phyloP scores from a whole-genome alignment of 495 filamentous ascomycete genomes.

The Pyronema omphalodes region DNA sequence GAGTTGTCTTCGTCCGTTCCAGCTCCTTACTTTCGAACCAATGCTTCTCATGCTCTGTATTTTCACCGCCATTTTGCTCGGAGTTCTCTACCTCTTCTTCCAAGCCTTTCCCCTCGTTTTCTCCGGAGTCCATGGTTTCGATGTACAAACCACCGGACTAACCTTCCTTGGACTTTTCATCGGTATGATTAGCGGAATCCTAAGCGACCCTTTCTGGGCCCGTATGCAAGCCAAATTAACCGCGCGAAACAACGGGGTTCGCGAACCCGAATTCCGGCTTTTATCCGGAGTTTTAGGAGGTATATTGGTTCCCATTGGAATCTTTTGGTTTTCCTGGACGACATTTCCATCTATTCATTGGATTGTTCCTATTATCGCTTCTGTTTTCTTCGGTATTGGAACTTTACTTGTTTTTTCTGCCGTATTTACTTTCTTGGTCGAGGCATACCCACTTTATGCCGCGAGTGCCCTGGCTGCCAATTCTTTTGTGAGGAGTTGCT shows the following conservation, averaged over 20 bases:
- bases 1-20: slow-evolving; percentile 61
- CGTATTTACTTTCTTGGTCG: slow-evolving; percentile 87
- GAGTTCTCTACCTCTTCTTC: slow-evolving; percentile 88
- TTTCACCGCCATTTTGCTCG: slow-evolving; percentile 65
- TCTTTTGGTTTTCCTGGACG: slow-evolving; percentile 56
- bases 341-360: slow-evolving; percentile 51
- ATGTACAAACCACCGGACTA: slow-evolving; percentile 61
- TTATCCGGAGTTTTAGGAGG: slow-evolving; percentile 65
- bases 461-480: slow-evolving; percentile 81
- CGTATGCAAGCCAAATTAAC: slow-evolving; percentile 46
- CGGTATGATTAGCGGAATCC: slow-evolving; percentile 42
- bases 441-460: slow-evolving; percentile 80
- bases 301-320: slow-evolving; percentile 55
- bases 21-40: slow-evolving; percentile 66
- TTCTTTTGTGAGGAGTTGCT: slow-evolving; percentile 59
- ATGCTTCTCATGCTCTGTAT: slow-evolving; percentile 76
- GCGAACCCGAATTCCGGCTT: slow-evolving; percentile 73
- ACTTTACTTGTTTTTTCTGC: slow-evolving; percentile 64
- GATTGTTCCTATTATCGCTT: slow-evolving; percentile 44
- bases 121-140: slow-evolving; percentile 53
- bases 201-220: slow-evolving; percentile 54
- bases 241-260: slow-evolving; percentile 36
- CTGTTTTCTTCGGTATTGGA: slow-evolving; percentile 58
- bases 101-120: slow-evolving; percentile 84
- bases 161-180: slow-evolving; percentile 67